phyloP scores from a whole-genome alignment of 2,329 filamentous ascomycete genomes.

The Pochonia chlamydosporia region DNA sequence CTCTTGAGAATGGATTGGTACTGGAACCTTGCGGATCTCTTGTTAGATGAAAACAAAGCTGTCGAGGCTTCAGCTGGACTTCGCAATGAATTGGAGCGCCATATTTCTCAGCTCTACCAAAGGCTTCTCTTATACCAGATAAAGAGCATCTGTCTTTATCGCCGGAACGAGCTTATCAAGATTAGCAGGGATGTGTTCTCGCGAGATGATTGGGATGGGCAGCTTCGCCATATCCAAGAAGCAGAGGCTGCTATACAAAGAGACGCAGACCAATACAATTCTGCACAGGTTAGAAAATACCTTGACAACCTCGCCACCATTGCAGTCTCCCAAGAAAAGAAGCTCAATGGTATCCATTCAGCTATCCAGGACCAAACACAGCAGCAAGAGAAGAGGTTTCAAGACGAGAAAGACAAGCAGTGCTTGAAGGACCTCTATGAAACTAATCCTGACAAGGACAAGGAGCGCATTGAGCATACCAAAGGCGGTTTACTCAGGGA shows the following conservation, averaged over 20 bases:
- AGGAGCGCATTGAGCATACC: constrained; percentile 23
- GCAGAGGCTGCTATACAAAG: constrained; percentile 18
- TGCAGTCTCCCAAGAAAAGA: too few species aligned
- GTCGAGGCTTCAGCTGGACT: constrained; percentile 31
- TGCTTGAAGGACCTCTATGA: constrained; percentile 17
- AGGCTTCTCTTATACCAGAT: constrained; percentile 34
- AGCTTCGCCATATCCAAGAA: constrained; percentile 20
- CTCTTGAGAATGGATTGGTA: constrained; percentile 30
- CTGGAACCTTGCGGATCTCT: too few species aligned
- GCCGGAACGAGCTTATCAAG: constrained; percentile 19
- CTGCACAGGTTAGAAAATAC: constrained; percentile 6
- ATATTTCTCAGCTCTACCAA: constrained; percentile 30
- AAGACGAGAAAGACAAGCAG: constrained; percentile 9
- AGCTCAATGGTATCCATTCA: constrained; percentile 8
- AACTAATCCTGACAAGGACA: constrained; percentile 25
- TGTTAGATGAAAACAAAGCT: too few species aligned
- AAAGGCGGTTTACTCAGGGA: constrained; percentile 28
- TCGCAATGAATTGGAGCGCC: constrained; percentile 15
- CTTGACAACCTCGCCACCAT: constrained; percentile 10
- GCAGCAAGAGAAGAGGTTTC: constrained; percentile 3
- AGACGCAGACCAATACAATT: constrained; percentile 12
- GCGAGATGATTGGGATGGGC: too few species aligned
- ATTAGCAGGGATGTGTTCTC: too few species aligned
- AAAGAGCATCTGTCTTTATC: constrained; percentile 31
- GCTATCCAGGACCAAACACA: constrained; percentile 8